Evolutionary conservation across 1,284 basidiomycete genomes (phyloP), one percentile per base, ranked within the genome.

Genomic region (Fomes fomentarius): DNA sequence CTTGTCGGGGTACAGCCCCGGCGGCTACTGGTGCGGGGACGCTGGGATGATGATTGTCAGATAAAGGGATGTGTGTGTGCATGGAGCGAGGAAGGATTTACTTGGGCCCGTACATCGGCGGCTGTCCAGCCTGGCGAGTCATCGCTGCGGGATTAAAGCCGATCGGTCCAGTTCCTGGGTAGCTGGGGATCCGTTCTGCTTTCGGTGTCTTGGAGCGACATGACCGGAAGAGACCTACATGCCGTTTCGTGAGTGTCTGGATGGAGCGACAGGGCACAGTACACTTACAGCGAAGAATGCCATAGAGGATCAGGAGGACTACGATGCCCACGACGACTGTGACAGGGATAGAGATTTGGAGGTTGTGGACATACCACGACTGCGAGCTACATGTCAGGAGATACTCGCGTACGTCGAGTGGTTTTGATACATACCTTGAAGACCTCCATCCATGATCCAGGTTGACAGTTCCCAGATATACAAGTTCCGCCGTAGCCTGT

Each of bases 341-440:
- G 38, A 94, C 84, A 12, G 92, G 91, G 60, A 93, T 89, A 19
- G 89, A 76, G 54, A 93, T 91, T 66, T 92, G 86, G 12, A 91
- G 78, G 73, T 94, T 93, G 60, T 86, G 77, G 4, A 71, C 75
- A 69, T 91, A 92, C 89, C 87, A 89, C 1, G 87, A 76, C 78
- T 84, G 67, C 40, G 19, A 19, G 21, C 28, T 26, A 22, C 33
- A 10, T 34, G 7, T 11, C 14, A 22, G 26, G 2, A 39, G 19
- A 1, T 2, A 7, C 14, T 24, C 14, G 24, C 4, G 12, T n/a
- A n/a, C 15, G 33, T 2, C 17, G 22, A 40, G 19, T 40, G 25
- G 22, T 22, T 50, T 46, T 12, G 37, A 19, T 41, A 43, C 73
- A 61, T 63, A 83, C 84, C 76, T 85, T 84, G 50, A 83, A 84